phyloP scores from a whole-genome alignment of 495 filamentous ascomycete genomes.

The Penicillium tannophilum region DNA sequence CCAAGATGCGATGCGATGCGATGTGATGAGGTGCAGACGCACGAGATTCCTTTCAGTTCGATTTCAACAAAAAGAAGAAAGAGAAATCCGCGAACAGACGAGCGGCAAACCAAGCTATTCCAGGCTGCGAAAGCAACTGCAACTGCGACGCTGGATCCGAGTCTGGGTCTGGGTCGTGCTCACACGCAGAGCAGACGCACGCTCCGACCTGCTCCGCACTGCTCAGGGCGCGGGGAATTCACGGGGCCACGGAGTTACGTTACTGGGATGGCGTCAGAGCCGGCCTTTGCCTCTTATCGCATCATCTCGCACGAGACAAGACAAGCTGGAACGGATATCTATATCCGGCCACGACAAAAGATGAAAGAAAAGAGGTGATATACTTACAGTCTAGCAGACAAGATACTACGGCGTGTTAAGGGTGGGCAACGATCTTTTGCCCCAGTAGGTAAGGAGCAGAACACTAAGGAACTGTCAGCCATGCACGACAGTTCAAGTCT shows the following conservation, averaged over 20 bases:
- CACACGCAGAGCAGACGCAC: not conserved
- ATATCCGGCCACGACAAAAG: not conserved
- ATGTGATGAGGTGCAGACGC: constrained; percentile 1
- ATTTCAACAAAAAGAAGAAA: not conserved
- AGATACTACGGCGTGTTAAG: too few relatives aligned
- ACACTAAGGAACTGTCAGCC: constrained; percentile 15
- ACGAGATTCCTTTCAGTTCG: not conserved
- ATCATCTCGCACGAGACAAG: not conserved
- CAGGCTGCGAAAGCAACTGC: not conserved
- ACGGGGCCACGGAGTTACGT: constrained; percentile 7
- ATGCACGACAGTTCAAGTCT: constrained; percentile 26
- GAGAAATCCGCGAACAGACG: not conserved
- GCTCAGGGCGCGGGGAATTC: constrained; percentile 12
- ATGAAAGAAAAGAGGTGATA: not conserved
- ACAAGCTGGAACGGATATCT: not conserved
- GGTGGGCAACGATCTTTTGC: constrained; percentile 1
- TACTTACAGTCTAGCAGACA: not conserved
- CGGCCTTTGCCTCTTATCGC: not conserved
- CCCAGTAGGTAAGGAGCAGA: not conserved
- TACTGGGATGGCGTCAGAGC: constrained; percentile 12
- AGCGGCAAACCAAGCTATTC: not conserved
- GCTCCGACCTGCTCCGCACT: constrained; percentile 35
- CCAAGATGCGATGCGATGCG: not conserved
- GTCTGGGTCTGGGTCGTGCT: not conserved
- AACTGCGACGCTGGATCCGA: not conserved